Evolutionary conservation across 768 basidiomycete species (phyloP).

Genomic region (Psilocybe tampanensis): DNA sequence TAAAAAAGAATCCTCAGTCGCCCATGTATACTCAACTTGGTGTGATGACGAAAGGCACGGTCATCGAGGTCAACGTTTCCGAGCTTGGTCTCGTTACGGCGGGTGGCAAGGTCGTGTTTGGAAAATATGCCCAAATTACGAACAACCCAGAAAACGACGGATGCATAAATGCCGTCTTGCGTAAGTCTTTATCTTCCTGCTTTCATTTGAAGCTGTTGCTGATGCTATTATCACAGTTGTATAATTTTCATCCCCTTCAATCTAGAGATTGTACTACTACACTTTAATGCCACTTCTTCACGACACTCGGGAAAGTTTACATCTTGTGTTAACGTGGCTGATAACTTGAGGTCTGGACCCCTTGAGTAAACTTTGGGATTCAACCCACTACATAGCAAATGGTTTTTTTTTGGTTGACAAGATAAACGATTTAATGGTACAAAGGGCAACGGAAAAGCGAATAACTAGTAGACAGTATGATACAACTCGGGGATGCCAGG

Average conservation of each 20-base stretch:
- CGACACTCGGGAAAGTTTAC: too few relatives aligned
- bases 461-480: background rate
- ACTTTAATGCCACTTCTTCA: background rate
- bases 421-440: background rate
- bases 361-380: too few relatives aligned
- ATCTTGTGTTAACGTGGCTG: too few relatives aligned
- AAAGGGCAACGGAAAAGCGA: background rate
- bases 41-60: constrained; percentile 97
- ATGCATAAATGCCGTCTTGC: constrained; percentile 92
- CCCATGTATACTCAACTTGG: constrained; percentile 97
- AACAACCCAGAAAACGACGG: constrained; percentile 97
- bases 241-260: background rate
- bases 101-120: constrained; percentile 93
- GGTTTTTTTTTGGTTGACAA: background rate
- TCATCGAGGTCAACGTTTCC: constrained; percentile 99
- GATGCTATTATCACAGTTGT: constrained; percentile 33
- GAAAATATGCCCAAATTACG: constrained; percentile 92
- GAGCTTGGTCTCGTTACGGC: constrained; percentile 97
- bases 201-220: background rate
- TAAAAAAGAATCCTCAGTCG: constrained; percentile 99
- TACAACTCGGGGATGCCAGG: background rate
- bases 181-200: constrained; percentile 36
- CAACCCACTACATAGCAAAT: too few relatives aligned
- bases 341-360: too few relatives aligned
- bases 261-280: background rate